Base-by-base conservation (phyloP, 2,329 filamentous ascomycete genomes). In the Talaromyces sp. region DNA sequence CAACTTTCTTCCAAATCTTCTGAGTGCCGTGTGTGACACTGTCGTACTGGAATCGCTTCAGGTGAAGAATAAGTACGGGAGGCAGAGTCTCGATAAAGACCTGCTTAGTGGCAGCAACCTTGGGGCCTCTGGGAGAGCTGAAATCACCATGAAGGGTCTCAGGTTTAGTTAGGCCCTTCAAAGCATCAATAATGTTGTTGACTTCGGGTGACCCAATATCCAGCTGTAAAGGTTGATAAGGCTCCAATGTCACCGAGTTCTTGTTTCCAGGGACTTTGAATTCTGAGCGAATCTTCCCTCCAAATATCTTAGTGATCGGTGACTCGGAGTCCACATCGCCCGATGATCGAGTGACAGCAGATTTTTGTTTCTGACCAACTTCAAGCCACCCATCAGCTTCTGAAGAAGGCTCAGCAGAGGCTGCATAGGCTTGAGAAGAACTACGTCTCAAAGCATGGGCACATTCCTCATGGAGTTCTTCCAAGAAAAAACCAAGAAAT, bases 1-100 rank as follows among this genome's bases (percentile, higher is more conserved):
- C 94, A 66, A 99, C 85, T 81, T 94, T 96, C 82, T 98, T 99
- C 92, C 94, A 97, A 69, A 98, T 96, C 83, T 99, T 99, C 73
- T 97, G 90, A 0, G 93, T 96, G 27, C 93, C 93, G 53, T 82
- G 82, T 6, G 89, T 91, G 65, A 89, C 87, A 67, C 89, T 91
- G 72, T 98, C 93, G 72, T 97, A 98, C 72, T 97, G 92, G 83
- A 99, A 99, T 53, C 95, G 92, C 81, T 99, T 99, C 49, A 99
- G 84, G 74, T 99, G 95, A 8, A 99, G 85, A 63, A 98, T 96
- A 13, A 99, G 85, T 3, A 98, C 91, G 0, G 93, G 92, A 0
- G 95, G 95, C 17, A 98, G 83, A 1, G 88, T 91, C 72, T 98
- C 94, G 68, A 99, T 96, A 71, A 96, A 93, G 2, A 97, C 89